These are phyloP conservation scores for Fraxinus sp. DNA, from an alignment of 305 asterid species.

Conservation along the genomic window DNA sequence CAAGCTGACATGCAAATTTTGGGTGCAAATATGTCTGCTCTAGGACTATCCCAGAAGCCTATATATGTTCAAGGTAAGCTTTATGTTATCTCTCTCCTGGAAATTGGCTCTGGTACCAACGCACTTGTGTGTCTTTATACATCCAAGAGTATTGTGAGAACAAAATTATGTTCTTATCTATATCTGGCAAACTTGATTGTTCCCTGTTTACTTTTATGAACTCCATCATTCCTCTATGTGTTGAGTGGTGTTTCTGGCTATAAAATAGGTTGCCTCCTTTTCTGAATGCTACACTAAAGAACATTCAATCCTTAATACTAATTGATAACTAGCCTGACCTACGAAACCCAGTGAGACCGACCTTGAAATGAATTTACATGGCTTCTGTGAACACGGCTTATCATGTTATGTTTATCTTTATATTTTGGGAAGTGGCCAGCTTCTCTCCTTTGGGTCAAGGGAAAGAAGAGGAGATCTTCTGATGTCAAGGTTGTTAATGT, in stretches of 20 bases:
- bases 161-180: neutral
- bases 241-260: neutral
- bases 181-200: neutral
- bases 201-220: neutral
- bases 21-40: conserved; percentile 98
- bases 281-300: neutral
- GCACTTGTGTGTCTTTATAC: neutral
- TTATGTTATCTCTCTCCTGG: neutral
- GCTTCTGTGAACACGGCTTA: neutral
- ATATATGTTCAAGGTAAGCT: conserved; percentile 73
- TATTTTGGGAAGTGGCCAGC: neutral
- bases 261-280: neutral
- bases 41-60: conserved; percentile 96
- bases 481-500: neutral
- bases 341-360: neutral
- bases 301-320: neutral
- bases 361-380: neutral
- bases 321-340: conserved; percentile 1
- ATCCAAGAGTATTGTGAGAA: neutral
- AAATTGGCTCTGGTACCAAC: neutral
- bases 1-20: conserved; percentile 69
- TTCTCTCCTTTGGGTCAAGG: neutral
- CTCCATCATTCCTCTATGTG: neutral
- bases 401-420: neutral
- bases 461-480: neutral